Percentiles rank a stretch among this genome's conserved stretches.
These are phyloP conservation scores for Eimeria falciformis DNA, from an alignment of 169 alveolate genomes.

Conservation along the genomic window DNA sequence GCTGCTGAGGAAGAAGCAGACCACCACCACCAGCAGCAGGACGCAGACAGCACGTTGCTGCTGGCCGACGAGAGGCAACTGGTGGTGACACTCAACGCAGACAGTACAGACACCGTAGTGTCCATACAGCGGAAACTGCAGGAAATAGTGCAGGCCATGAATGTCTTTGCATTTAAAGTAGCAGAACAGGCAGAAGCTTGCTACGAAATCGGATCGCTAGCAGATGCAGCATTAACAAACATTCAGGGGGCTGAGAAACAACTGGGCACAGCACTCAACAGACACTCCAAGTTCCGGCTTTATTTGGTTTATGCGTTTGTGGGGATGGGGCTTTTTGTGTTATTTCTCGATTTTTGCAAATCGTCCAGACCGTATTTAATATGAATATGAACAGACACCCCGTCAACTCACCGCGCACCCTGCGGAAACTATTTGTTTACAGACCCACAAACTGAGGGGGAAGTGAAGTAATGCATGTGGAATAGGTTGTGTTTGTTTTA, in stretches of 20 bases:
- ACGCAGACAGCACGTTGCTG: background rate
- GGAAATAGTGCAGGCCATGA: slow-evolving; percentile 49
- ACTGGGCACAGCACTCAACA: background rate
- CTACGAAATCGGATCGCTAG: slow-evolving; percentile 12
- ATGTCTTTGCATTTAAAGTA: slow-evolving; percentile 40
- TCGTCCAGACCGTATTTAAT: slow-evolving; percentile 35
- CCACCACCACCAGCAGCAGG: background rate
- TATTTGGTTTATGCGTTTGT: slow-evolving; percentile 12
- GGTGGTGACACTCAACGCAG: slow-evolving; percentile 33
- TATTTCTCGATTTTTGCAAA: slow-evolving; percentile 27
- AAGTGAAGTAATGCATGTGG: too few species aligned
- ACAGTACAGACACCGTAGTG: slow-evolving; percentile 4
- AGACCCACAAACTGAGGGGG: too few species aligned
- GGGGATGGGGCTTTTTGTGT: slow-evolving; percentile 11
- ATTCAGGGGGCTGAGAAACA: slow-evolving; percentile 23
- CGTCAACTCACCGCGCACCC: too few species aligned
- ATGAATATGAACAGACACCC: background rate
- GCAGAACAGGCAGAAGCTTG: slow-evolving; percentile 67
- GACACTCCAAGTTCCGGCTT: slow-evolving; percentile 20
- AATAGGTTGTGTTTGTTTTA: too few species aligned
- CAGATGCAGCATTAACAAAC: slow-evolving; percentile 19
- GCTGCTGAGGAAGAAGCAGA: background rate
- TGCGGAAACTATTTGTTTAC: too few species aligned
- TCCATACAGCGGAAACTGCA: slow-evolving; percentile 22
- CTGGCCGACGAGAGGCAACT: slow-evolving; percentile 33